These are phyloP conservation scores for Podaxis carcinomalis DNA, from an alignment of 768 basidiomycete species.

Conservation along the genomic window DNA sequence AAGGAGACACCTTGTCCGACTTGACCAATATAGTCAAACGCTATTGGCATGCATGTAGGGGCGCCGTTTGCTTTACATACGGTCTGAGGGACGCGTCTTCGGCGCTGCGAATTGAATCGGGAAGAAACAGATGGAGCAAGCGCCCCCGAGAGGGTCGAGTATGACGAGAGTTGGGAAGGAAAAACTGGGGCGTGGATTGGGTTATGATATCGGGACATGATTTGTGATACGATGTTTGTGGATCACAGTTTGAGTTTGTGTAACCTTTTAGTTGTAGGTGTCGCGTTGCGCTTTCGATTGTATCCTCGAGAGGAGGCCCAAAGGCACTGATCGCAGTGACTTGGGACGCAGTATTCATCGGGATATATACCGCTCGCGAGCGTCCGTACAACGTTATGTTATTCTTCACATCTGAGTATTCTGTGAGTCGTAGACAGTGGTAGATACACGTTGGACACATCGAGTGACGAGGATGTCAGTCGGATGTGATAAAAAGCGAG, in stretches of 20 bases:
- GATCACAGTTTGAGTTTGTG: background rate
- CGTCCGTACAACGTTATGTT: constrained; percentile 1
- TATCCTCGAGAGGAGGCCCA: background rate
- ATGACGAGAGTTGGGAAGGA: constrained; percentile 2
- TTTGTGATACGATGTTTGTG: background rate
- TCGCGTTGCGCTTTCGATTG: background rate
- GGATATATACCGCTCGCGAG: constrained; percentile 8
- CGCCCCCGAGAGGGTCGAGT: constrained; percentile 2
- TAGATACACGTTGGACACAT: background rate
- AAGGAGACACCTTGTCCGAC: constrained; percentile 8
- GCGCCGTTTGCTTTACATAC: background rate
- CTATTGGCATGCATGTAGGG: constrained; percentile 1
- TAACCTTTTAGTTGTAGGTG: background rate
- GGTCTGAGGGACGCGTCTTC: constrained; percentile 4
- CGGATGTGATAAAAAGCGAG: background rate
- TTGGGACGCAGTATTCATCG: background rate
- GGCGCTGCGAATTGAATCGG: background rate
- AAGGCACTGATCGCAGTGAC: background rate
- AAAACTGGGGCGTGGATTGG: constrained; percentile 9
- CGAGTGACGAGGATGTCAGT: background rate
- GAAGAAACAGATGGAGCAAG: background rate
- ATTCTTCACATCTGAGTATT: constrained; percentile 9
- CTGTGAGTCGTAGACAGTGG: constrained; percentile 5
- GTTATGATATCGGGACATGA: constrained; percentile 2
- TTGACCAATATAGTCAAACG: constrained; percentile 7